These are phyloP conservation scores for Colletotrichum australisinense DNA, from an alignment of 2,329 filamentous ascomycete genomes.

Conservation along the genomic window DNA sequence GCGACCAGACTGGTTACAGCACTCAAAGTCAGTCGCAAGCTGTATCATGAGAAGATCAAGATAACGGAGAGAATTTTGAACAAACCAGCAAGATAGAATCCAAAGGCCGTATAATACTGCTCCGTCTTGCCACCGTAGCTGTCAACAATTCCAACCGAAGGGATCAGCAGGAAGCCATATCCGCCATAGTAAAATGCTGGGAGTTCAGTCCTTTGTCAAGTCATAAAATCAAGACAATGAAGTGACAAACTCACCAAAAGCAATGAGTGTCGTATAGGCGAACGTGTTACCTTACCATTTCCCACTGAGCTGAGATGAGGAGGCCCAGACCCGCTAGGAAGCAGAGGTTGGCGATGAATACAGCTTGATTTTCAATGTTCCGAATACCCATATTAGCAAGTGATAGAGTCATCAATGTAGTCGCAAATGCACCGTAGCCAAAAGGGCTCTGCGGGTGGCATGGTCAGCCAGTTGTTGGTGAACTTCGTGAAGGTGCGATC, in stretches of 20 bases:
- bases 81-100: neutral
- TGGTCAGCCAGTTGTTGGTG: neutral
- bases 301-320: constrained; percentile 66
- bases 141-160: neutral
- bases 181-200: neutral
- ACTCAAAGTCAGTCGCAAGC: no score
- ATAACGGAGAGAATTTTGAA: neutral
- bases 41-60: neutral
- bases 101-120: neutral
- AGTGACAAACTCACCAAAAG: constrained; percentile 53
- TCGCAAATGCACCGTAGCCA: neutral
- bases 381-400: neutral
- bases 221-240: neutral
- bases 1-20: neutral
- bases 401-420: neutral
- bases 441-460: neutral
- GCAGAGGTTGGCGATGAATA: neutral
- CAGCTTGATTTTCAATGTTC: neutral
- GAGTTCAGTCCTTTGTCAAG: neutral
- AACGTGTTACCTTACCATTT: constrained; percentile 63
- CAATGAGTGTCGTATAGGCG: constrained; percentile 63
- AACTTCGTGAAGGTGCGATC: neutral
- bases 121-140: neutral
- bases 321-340: constrained; percentile 56
- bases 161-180: neutral